Conservation (phyloP, 1,284 basidiomycete genomes). For the Trametes versicolor region DNA sequence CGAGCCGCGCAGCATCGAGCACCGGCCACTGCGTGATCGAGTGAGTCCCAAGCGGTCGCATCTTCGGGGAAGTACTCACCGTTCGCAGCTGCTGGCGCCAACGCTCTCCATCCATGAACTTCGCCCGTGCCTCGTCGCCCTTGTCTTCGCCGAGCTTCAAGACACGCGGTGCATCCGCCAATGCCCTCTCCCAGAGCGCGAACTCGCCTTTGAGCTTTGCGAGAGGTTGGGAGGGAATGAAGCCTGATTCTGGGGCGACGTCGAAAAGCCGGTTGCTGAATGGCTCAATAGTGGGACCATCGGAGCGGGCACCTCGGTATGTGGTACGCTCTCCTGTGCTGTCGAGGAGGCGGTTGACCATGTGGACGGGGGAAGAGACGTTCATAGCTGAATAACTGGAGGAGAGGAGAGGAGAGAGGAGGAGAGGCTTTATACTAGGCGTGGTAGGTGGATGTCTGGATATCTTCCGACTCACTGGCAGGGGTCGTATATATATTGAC, state of each 20-base stretch:
- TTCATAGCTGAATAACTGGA: conserved; percentile 40
- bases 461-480: neutral
- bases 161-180: conserved; percentile 62
- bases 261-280: conserved; percentile 44
- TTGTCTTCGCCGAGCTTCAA: conserved; percentile 73
- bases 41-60: conserved; percentile 17
- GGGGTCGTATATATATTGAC: conserved; percentile 11
- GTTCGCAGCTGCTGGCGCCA: conserved; percentile 77
- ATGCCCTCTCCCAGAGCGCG: conserved; percentile 79
- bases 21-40: conserved; percentile 67
- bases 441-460: conserved; percentile 1
- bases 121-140: conserved; percentile 56
- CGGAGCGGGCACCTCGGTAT: conserved; percentile 29
- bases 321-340: conserved; percentile 35
- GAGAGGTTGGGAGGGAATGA: conserved; percentile 82
- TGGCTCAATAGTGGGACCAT: conserved; percentile 22
- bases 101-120: conserved; percentile 59
- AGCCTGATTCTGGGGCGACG: conserved; percentile 71
- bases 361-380: conserved; percentile 49
- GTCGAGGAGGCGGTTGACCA: conserved; percentile 38
- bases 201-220: conserved; percentile 65
- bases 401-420: conserved; percentile 15
- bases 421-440: conserved; percentile 3
- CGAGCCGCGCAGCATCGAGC: conserved; percentile 64
- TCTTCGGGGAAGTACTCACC: conserved; percentile 54